Base-by-base conservation (phyloP, 495 filamentous ascomycete genomes). In the Tuber calosporum region DNA sequence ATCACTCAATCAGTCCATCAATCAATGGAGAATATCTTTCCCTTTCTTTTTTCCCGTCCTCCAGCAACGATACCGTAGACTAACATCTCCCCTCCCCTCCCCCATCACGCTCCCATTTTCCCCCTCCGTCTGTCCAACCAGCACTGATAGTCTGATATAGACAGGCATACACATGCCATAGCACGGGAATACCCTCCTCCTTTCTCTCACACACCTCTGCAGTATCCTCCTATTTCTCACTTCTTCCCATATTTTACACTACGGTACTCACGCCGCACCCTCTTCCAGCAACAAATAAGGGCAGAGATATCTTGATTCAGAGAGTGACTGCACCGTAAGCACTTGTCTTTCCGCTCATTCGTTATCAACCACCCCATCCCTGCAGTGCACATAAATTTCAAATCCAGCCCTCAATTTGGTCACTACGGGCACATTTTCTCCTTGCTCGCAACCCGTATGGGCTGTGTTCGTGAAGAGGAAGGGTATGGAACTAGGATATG, bases 61-160 rank as follows among this genome's bases (percentile, higher is more conserved):
- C 53, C 58, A 76, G 73, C 43, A 74, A 74, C 66, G 30, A 75
- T 53, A 69, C 70, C 38, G 0, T 48, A 72, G n/a, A n/a, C n/a
- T 69, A 76, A 43, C 73, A 73, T 73, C 58, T 67, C 74, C 69
- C 75, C 74, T 70, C 75, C 43, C 72, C 74, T 70, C 75, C 43
- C 72, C 66, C 72, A 36, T 67, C 38, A 72, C 75, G 72, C 73
- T 38, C 67, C 39, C 20, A 39, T 4, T 22, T 62, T 40, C 42
- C 37, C 62, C 66, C 20, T 36, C 71, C 58, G 38, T 30, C 71
- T 36, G 30, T 66, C 34, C 45, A 67, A 19, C 43, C 69, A 43
- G 22, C 22, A 9, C 3, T n/a, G 15, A 38, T 2, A 71, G 67
- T 48, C 58, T 45, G 41, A 62, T 62, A 72, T 41, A 68, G 42